Evolutionary conservation across 306 rosid species (phyloP).

Genomic region (Neltuma alba): DNA sequence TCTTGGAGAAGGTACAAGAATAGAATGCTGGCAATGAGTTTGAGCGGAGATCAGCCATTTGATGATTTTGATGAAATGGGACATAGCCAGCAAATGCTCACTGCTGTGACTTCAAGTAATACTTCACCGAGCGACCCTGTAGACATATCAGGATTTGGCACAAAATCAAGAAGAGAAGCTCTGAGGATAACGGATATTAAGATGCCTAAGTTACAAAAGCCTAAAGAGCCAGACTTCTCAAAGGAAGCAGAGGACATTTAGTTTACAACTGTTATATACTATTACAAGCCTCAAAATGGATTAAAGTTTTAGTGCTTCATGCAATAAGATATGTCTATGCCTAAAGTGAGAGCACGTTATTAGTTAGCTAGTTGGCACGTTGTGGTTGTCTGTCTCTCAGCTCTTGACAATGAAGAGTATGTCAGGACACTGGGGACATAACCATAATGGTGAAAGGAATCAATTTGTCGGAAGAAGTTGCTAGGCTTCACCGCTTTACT

Average conservation of each 20-base stretch:
- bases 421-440: no score
- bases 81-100: constrained; percentile 26
- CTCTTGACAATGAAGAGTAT: no score
- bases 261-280: constrained; percentile 17
- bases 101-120: constrained; percentile 40
- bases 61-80: constrained; percentile 37
- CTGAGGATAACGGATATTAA: constrained; percentile 63
- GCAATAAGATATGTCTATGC: background rate
- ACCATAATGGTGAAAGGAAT: no score
- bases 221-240: constrained; percentile 91
- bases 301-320: background rate
- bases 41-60: constrained; percentile 49
- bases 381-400: no score
- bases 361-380: no score
- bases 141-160: no score
- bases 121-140: background rate
- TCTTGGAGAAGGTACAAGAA: constrained; percentile 84
- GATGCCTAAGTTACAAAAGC: constrained; percentile 75
- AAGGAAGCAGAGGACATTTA: constrained; percentile 67
- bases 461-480: no score
- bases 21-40: constrained; percentile 53
- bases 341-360: no score
- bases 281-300: background rate
- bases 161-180: constrained; percentile 79
- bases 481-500: no score